A percentile compares a stretch with the other conserved stretches of the same genome.
These are phyloP conservation scores for Sporothrix protearum DNA, from an alignment of 2,329 filamentous ascomycete species.

Conservation along the genomic window DNA sequence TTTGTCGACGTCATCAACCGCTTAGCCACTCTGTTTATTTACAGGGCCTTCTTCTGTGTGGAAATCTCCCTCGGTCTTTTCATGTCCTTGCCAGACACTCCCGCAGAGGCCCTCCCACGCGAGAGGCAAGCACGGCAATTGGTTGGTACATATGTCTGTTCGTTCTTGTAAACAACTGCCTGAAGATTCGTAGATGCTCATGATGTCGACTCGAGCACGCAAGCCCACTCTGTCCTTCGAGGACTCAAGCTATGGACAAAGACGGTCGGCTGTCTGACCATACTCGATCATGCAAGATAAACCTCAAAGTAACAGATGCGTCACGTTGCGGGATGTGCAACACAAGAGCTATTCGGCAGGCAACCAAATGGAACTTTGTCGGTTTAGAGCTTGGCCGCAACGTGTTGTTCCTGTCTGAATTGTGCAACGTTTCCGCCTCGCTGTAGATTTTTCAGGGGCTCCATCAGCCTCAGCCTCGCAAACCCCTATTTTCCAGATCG, in stretches of 20 bases:
- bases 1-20: neutral
- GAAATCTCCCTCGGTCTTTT: slow-evolving; percentile 10
- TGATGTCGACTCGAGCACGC: neutral
- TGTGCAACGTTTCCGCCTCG: neutral
- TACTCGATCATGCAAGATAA: neutral
- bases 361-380: neutral
- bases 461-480: slow-evolving; percentile 1
- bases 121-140: slow-evolving; percentile 21
- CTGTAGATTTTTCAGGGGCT: slow-evolving; percentile 4
- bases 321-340: neutral
- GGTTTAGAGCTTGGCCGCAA: neutral
- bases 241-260: neutral
- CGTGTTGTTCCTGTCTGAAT: too few species aligned
- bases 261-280: neutral
- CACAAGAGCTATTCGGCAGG: neutral
- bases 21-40: neutral
- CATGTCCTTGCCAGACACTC: neutral
- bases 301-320: neutral
- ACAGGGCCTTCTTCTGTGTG: slow-evolving; percentile 3
- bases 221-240: neutral
- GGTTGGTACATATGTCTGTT: slow-evolving; percentile 21
- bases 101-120: slow-evolving; percentile 7
- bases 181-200: neutral
- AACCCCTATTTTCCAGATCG: slow-evolving; percentile 9
- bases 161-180: neutral